phyloP scores from a whole-genome alignment of 345 rosid species.

The Camelina laxa region DNA sequence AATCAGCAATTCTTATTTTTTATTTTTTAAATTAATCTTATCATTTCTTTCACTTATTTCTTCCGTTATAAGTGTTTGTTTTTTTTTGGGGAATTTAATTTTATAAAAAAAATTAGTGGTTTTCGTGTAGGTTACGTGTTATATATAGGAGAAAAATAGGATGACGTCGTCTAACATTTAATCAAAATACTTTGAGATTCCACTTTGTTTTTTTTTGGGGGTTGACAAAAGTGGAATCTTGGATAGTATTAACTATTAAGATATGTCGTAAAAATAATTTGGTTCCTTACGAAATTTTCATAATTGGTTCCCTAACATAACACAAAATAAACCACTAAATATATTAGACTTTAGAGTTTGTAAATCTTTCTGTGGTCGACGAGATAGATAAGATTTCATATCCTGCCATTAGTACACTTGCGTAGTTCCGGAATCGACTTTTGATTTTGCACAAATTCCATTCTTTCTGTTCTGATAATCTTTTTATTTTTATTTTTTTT shows the following conservation, averaged over 20 bases:
- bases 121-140: constrained; percentile 29
- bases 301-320: not conserved
- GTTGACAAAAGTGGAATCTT: constrained; percentile 39
- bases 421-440: constrained; percentile 3
- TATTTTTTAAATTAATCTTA: not conserved
- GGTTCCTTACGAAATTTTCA: not conserved
- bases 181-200: constrained; percentile 29
- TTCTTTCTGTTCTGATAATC: not conserved
- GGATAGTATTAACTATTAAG: constrained; percentile 16
- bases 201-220: constrained; percentile 28
- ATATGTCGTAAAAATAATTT: not conserved
- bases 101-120: not conserved
- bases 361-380: not conserved
- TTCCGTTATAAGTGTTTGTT: not conserved
- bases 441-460: not conserved
- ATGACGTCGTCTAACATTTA: constrained; percentile 26
- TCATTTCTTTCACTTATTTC: not conserved
- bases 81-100: not conserved
- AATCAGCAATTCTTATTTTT: not conserved
- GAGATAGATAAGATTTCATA: constrained; percentile 21
- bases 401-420: not conserved
- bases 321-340: constrained; percentile 2
- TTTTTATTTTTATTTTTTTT: not conserved
- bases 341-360: not conserved
- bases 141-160: constrained; percentile 23